Conservation (phyloP, 2,329 filamentous ascomycete species). For the Fusarium palustre region DNA sequence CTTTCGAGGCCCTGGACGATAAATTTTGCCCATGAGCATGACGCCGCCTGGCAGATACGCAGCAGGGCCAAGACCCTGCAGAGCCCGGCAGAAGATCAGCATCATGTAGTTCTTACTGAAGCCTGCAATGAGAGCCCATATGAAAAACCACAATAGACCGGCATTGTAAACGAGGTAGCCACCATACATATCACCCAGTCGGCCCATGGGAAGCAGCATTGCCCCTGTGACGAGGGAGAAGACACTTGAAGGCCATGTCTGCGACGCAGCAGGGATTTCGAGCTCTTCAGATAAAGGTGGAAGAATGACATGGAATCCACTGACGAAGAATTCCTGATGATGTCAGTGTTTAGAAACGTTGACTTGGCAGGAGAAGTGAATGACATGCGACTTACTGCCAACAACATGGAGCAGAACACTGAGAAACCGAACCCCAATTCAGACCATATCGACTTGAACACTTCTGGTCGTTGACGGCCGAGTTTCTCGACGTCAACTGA, state of each 20-base stretch:
- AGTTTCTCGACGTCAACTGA: constrained; percentile 42
- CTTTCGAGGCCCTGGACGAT: constrained; percentile 77
- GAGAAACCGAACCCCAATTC: constrained; percentile 43
- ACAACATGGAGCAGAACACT: constrained; percentile 43
- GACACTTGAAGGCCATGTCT: constrained; percentile 73
- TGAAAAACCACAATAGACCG: constrained; percentile 72
- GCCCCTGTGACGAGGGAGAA: constrained; percentile 68
- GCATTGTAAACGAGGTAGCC: constrained; percentile 69
- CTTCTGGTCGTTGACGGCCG: constrained; percentile 43
- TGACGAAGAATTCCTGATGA: constrained; percentile 46
- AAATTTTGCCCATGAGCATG: constrained; percentile 75
- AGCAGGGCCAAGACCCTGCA: constrained; percentile 79
- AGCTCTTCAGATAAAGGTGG: constrained; percentile 72
- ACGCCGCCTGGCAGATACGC: constrained; percentile 78
- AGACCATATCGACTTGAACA: constrained; percentile 42
- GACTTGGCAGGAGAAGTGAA: not conserved
- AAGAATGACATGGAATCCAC: constrained; percentile 61
- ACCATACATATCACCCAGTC: constrained; percentile 71
- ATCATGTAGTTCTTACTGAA: constrained; percentile 76
- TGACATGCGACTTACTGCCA: constrained; percentile 35
- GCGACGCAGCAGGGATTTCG: constrained; percentile 70
- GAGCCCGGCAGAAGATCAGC: constrained; percentile 78
- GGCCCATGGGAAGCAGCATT: constrained; percentile 73
- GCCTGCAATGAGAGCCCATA: constrained; percentile 77
- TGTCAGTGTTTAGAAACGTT: constrained; percentile 1